Evolutionary conservation across 139 green algal species (phyloP).

Genomic region (Axilococcus clingmanii): DNA sequence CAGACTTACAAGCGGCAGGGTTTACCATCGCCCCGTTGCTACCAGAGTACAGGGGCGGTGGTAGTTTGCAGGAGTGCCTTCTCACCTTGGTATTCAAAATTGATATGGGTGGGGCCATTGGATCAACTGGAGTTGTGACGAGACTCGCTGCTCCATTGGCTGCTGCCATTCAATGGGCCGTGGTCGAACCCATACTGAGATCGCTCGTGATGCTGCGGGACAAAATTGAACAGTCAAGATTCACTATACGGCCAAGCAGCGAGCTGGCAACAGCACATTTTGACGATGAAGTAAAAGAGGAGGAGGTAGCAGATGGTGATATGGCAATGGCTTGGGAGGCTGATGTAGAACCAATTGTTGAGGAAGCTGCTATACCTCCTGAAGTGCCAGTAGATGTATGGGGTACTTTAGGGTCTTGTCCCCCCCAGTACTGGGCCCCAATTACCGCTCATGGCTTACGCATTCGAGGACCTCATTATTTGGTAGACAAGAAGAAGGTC

Average conservation of each 20-base stretch:
- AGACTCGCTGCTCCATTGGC: background rate
- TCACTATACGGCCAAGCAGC: constrained; percentile 25
- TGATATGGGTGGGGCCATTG: constrained; percentile 30
- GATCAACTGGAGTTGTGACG: background rate
- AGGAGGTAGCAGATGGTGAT: background rate
- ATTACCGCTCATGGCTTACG: background rate
- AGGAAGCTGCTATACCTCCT: background rate
- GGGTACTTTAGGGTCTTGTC: background rate
- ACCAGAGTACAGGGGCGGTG: constrained; percentile 14
- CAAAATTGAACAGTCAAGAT: constrained; percentile 27
- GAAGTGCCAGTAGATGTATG: background rate
- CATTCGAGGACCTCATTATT: constrained; percentile 53
- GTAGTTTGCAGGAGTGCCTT: constrained; percentile 28
- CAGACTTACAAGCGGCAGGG: constrained; percentile 26
- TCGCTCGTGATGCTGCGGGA: constrained; percentile 27
- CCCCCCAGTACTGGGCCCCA: background rate
- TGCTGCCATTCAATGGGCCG: background rate
- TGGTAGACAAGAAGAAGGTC: constrained; percentile 30
- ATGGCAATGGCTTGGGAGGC: background rate
- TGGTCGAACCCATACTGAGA: constrained; percentile 27
- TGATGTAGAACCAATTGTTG: background rate
- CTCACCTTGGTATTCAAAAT: constrained; percentile 42
- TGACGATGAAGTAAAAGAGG: background rate
- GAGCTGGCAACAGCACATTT: constrained; percentile 2
- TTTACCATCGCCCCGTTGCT: constrained; percentile 41